Evolutionary conservation across 148 eudicot species (phyloP), one percentile per base, ranked within the genome.

Genomic region (Camellia japonica): DNA sequence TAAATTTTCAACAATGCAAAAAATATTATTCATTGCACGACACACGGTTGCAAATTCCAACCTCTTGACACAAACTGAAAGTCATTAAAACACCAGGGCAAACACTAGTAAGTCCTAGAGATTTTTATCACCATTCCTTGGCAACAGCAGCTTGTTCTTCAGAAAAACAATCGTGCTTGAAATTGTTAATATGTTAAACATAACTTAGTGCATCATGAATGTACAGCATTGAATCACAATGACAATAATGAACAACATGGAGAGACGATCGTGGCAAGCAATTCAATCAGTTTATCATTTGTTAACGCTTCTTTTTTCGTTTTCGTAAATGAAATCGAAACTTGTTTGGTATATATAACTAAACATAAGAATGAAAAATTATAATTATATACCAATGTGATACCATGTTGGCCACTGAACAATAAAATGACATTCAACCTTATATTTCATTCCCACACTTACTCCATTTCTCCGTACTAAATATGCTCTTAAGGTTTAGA

Each of bases 81-180:
- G 6, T 15, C 11, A 15, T 68, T 4, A 49, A 18, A 44, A 68
- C 23, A 47, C 14, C 23, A 46, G 14, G 56, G 56, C 74, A 71
- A 49, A 49, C 73, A 47, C 73, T 3, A 19, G 41, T 3, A 23
- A 2, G 11, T 72, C 54, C n/a, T 52, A 0, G 11, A 72, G 62
- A 54, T 52, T 81, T 80, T 84, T 85, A n/a, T 80, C 89, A 82
- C 90, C 86, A 92, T 92, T 91, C 93, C 70, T 90, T 81, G 20
- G 93, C 90, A 77, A 83, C 86, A 70, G 80, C 90, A n/a, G 87
- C 86, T 82, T 94, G 81, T 76, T 73, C 83, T 75, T 87, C 88
- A 8, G 81, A 46, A 70, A 89, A 89, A 81, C 90, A 92, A 75
- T 94, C 98, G 18, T 92, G 88, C 84, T 97, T 94, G 91, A 70